Base-by-base conservation (phyloP, 225 moss, liverwort and hornwort species). In the Sphagnum contortum region DNA sequence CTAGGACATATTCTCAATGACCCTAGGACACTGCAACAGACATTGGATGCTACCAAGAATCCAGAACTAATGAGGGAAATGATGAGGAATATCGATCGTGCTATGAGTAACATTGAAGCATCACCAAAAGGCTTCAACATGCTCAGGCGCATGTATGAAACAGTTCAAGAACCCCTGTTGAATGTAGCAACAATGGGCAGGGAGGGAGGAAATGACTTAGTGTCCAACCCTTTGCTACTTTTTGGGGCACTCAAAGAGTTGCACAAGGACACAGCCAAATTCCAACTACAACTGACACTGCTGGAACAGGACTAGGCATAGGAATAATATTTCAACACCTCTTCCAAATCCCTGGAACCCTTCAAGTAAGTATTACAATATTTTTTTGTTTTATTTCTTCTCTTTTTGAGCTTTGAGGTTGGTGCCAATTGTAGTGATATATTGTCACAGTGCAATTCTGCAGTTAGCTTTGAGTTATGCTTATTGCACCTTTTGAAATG, bases 31-130 rank as follows among this genome's bases (percentile, higher is more conserved):
- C 78, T 98, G 4, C 87, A 91, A 57, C 98, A 98, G 79, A 93
- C 98, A 8, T 72, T 98, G 73, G 98, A 98, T 63, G 98, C 98
- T 2, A 93, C 98, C 9, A 87, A 93, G 66, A 98, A 98, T 61
- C 98, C 98, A 29, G 98, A 98, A 75, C 80, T 98, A 44, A 98
- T 98, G 98, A 79, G 98, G 61, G 98, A 98, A 75, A 98, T 98
- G 98, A 98, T 98, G 98, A 82, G 98, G 49, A 98, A 98, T 68
- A 98, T 93, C n/a, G 98, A 98, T 46, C 81, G 98, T 9, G 98
- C 98, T 63, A 98, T 98, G 98, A 93, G 98, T 70, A 98, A 93
- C 68, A 98, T 98, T 69, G 98, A 98, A 80, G 98, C 98, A 56
- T 98, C 98, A 29, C 98, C 98, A 47, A 93, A 98, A 67, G 98